phyloP scores from a whole-genome alignment of 2,329 filamentous ascomycete species.

The Fulvia fulva region DNA sequence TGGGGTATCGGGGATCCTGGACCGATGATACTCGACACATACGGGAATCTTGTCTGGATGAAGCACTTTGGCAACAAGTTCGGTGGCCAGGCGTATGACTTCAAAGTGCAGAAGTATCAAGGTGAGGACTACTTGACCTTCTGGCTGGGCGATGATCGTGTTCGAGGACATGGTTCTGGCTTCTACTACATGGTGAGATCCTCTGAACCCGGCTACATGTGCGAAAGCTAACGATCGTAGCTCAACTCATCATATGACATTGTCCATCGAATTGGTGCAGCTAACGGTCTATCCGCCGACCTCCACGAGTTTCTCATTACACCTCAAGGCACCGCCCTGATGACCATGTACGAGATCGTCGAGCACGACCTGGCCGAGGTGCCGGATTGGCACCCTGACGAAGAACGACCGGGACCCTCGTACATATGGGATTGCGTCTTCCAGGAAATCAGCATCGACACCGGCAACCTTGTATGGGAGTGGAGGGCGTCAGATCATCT shows the following conservation, averaged over 20 bases:
- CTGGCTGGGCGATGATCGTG: conserved; percentile 37
- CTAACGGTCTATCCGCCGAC: conserved; percentile 35
- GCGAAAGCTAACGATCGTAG: conserved; percentile 9
- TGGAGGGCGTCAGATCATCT: conserved; percentile 48
- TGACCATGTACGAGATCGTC: conserved; percentile 40
- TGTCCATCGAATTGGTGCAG: conserved; percentile 39
- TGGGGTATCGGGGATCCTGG: conserved; percentile 29
- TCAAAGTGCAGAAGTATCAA: conserved; percentile 35
- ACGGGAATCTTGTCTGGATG: conserved; percentile 31
- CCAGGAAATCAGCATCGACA: conserved; percentile 46
- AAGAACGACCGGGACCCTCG: conserved; percentile 15
- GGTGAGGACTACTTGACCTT: conserved; percentile 38
- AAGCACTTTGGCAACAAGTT: conserved; percentile 32
- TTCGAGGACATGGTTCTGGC: conserved; percentile 34
- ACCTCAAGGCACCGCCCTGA: conserved; percentile 39
- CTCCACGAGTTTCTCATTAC: conserved; percentile 47
- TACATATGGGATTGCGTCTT: conserved; percentile 42
- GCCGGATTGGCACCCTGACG: conserved; percentile 19
- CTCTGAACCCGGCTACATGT: conserved; percentile 6
- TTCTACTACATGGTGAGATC: conserved; percentile 32
- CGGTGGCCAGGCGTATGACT: conserved; percentile 34
- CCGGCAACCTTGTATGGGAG: conserved; percentile 42
- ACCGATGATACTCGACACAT: conserved; percentile 32
- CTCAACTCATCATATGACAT: conserved; percentile 38
- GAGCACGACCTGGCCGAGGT: conserved; percentile 23